Conservation (phyloP, 2,329 filamentous ascomycete genomes). For the Exophiala mesophila region DNA sequence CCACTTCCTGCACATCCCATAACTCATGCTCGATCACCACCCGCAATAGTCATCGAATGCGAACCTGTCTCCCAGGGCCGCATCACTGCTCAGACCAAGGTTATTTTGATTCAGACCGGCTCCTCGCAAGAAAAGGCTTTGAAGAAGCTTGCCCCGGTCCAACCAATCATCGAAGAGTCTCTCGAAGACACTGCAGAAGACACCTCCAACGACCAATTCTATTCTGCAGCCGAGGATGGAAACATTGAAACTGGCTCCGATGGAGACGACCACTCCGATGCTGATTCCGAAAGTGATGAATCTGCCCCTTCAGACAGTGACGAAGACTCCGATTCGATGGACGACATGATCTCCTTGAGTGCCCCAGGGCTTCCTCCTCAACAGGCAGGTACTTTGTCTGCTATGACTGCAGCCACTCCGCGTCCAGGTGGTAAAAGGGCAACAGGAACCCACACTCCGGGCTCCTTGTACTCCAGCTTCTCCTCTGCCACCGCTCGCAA, state of each 20-base stretch:
- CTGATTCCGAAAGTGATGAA: slow-evolving; percentile 57
- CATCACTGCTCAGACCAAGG: slow-evolving; percentile 69
- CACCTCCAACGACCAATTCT: slow-evolving; percentile 85
- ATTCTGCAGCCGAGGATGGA: slow-evolving; percentile 81
- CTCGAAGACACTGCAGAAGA: slow-evolving; percentile 65
- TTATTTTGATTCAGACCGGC: slow-evolving; percentile 64
- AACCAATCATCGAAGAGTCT: slow-evolving; percentile 56
- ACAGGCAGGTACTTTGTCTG: slow-evolving; percentile 72
- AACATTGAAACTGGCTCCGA: slow-evolving; percentile 39
- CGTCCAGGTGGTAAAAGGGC: slow-evolving; percentile 65
- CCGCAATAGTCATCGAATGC: slow-evolving; percentile 84
- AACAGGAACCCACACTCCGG: slow-evolving; percentile 74
- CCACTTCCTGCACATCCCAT: slow-evolving; percentile 74
- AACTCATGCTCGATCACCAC: slow-evolving; percentile 76
- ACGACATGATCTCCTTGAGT: slow-evolving; percentile 87
- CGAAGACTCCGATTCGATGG: slow-evolving; percentile 81
- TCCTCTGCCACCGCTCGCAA: slow-evolving; percentile 76
- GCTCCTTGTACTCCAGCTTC: slow-evolving; percentile 83
- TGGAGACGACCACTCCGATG: slow-evolving; percentile 52
- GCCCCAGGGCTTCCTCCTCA: slow-evolving; percentile 74
- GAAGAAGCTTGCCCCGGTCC: slow-evolving; percentile 43
- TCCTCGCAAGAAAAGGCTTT: slow-evolving; percentile 38
- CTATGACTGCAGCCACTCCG: slow-evolving; percentile 74
- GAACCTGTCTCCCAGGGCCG: slow-evolving; percentile 90
- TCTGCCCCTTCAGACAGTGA: slow-evolving; percentile 54